Evolutionary conservation across 345 rosid genomes (phyloP).

Genomic region (Anacardium occidentale): DNA sequence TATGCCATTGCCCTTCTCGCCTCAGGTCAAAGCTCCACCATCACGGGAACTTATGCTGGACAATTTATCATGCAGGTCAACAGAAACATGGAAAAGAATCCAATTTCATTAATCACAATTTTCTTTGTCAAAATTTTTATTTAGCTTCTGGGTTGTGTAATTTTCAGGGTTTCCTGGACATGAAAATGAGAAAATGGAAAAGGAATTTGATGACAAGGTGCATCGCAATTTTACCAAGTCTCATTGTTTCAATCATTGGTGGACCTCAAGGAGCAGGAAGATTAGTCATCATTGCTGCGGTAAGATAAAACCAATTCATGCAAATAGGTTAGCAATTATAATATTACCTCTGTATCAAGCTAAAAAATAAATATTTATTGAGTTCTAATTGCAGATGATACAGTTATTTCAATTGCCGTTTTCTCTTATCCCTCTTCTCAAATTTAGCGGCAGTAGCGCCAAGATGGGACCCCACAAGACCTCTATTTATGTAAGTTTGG

Average conservation of each 20-base stretch:
- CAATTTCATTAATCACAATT: neutral
- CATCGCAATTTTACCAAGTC: conserved; percentile 63
- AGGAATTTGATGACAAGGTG: conserved; percentile 59
- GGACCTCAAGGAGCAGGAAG: conserved; percentile 59
- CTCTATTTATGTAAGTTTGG: conserved; percentile 41
- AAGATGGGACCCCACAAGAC: conserved; percentile 76
- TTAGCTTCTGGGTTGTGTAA: neutral
- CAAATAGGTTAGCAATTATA: too few relatives aligned
- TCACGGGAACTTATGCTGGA: conserved; percentile 73
- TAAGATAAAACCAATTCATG: conserved; percentile 14
- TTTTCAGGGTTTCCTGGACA: conserved; percentile 59
- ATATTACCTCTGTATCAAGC: too few relatives aligned
- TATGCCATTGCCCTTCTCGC: conserved; percentile 66
- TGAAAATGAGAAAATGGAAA: conserved; percentile 54
- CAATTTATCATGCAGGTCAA: conserved; percentile 63
- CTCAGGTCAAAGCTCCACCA: conserved; percentile 69
- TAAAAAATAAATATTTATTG: neutral
- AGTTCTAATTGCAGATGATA: conserved; percentile 50
- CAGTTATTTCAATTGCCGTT: conserved; percentile 74
- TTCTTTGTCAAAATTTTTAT: too few relatives aligned
- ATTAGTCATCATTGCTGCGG: conserved; percentile 66
- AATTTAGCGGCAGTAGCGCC: conserved; percentile 58
- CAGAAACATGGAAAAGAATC: neutral
- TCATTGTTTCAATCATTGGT: conserved; percentile 51
- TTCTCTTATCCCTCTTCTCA: conserved; percentile 67